phyloP scores from a whole-genome alignment of 306 rosid species.

The Trifolium subterraneum region DNA sequence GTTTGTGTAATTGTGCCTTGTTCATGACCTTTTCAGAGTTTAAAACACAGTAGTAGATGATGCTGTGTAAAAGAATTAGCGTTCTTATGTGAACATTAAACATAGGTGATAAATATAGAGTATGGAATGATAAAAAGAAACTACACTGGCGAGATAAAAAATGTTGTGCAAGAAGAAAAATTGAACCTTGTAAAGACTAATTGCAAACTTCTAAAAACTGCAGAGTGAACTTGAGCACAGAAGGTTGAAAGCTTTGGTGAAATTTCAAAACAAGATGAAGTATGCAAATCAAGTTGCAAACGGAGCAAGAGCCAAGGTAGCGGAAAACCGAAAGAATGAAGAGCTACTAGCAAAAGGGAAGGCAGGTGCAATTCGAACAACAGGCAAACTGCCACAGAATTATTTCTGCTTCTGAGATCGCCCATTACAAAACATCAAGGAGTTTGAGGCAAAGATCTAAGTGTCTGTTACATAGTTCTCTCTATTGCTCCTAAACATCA shows the following conservation, averaged over 20 bases:
- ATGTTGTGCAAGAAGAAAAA: not conserved
- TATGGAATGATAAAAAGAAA: not conserved
- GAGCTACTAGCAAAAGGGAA: slow-evolving; percentile 55
- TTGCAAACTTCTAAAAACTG: slow-evolving; percentile 37
- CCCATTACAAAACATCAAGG: slow-evolving; percentile 10
- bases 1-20: not conserved
- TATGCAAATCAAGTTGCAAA: slow-evolving; percentile 51
- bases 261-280: slow-evolving; percentile 36
- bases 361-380: slow-evolving; percentile 61
- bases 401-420: slow-evolving; percentile 66
- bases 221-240: slow-evolving; percentile 51
- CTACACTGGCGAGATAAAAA: not conserved
- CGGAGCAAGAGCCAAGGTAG: slow-evolving; percentile 65
- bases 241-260: slow-evolving; percentile 46
- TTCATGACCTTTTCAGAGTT: not conserved
- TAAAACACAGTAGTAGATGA: not conserved
- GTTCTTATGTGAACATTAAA: not conserved
- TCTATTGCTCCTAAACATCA: slow-evolving; percentile 27
- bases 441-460: slow-evolving; percentile 21
- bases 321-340: slow-evolving; percentile 46
- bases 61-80: not conserved
- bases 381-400: slow-evolving; percentile 59
- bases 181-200: slow-evolving; percentile 25
- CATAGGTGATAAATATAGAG: not conserved
- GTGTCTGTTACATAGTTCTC: slow-evolving; percentile 32